Evolutionary conservation across 805 yeast genomes (phyloP).

Genomic region (Pichia scutulata): DNA sequence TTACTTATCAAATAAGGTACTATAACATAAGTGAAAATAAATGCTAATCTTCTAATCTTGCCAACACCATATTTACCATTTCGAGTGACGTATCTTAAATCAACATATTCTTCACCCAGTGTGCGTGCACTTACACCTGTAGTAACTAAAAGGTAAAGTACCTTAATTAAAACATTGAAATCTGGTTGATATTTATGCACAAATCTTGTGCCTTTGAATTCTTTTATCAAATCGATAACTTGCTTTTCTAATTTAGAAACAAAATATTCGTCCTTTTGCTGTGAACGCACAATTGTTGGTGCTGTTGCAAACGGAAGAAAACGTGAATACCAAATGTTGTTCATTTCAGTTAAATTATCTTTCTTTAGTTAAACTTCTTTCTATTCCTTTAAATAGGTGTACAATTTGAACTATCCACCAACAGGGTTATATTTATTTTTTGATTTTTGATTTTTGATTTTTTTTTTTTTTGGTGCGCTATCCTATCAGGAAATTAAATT

Average conservation of each 20-base stretch:
- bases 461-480: no score
- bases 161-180: constrained; percentile 47
- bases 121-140: constrained; percentile 74
- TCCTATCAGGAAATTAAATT: no score
- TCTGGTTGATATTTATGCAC: constrained; percentile 57
- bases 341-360: background rate
- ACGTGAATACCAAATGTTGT: background rate
- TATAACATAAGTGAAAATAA: constrained; percentile 50
- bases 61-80: constrained; percentile 44
- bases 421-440: background rate
- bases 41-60: constrained; percentile 42
- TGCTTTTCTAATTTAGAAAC: constrained; percentile 47
- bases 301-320: constrained; percentile 70
- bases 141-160: constrained; percentile 64
- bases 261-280: constrained; percentile 81
- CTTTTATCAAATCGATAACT: constrained; percentile 47
- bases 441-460: no score
- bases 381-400: no score
- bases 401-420: background rate
- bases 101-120: constrained; percentile 91
- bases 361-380: no score
- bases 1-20: constrained; percentile 49
- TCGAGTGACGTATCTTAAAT: constrained; percentile 55
- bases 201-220: constrained; percentile 55
- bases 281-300: constrained; percentile 84